A percentile compares a stretch with the other conserved stretches of the same genome.
phyloP scores from a whole-genome alignment of 768 basidiomycete genomes.

The Neoboletus magnificus region DNA sequence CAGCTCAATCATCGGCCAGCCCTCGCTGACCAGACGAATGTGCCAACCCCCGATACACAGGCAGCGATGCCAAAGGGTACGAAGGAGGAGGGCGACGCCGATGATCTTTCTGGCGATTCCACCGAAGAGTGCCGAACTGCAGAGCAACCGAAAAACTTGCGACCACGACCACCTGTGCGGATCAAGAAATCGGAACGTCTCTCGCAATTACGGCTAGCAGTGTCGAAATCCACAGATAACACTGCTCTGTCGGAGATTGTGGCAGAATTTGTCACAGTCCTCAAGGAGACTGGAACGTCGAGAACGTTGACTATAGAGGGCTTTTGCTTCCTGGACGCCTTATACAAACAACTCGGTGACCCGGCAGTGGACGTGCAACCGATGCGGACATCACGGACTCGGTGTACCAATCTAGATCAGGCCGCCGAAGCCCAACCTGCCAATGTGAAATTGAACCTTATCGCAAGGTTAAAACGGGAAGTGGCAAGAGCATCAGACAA shows the following conservation, averaged over 20 bases:
- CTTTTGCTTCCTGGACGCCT: slow-evolving; percentile 63
- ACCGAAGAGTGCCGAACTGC: slow-evolving; percentile 32
- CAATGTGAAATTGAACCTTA: slow-evolving; percentile 56
- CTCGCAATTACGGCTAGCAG: slow-evolving; percentile 41
- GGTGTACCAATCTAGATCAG: slow-evolving; percentile 40
- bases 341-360: slow-evolving; percentile 69
- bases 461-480: slow-evolving; percentile 54
- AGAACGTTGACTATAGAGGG: slow-evolving; percentile 67
- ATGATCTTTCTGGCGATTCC: slow-evolving; percentile 44
- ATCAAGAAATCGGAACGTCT: slow-evolving; percentile 48
- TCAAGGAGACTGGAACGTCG: slow-evolving; percentile 61
- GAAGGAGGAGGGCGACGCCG: slow-evolving; percentile 29
- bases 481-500: slow-evolving; percentile 51
- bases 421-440: slow-evolving; percentile 42
- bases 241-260: slow-evolving; percentile 50
- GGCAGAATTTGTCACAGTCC: slow-evolving; percentile 55
- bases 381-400: slow-evolving; percentile 44
- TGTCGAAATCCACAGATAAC: slow-evolving; percentile 52
- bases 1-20: slow-evolving; percentile 50
- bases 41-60: slow-evolving; percentile 29
- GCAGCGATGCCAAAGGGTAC: slow-evolving; percentile 30
- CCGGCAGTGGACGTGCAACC: slow-evolving; percentile 58
- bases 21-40: slow-evolving; percentile 51
- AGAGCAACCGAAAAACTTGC: slow-evolving; percentile 15
- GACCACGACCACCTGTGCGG: slow-evolving; percentile 32